phyloP scores from a whole-genome alignment of 352 stramenopile species.

The Phytopythium ostracodes region DNA sequence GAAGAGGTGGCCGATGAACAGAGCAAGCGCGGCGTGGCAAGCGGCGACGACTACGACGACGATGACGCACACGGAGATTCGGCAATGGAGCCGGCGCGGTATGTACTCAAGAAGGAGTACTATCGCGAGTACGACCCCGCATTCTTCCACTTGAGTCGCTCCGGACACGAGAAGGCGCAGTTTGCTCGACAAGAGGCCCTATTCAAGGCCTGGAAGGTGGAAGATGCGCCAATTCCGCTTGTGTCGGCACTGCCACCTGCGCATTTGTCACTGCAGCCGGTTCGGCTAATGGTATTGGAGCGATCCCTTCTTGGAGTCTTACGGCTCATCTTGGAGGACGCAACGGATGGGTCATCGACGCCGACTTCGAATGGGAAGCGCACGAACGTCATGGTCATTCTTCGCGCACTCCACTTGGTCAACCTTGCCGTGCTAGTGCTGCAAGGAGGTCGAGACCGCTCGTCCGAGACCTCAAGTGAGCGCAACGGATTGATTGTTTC shows the following conservation, averaged over 20 bases:
- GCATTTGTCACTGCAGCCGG: slow-evolving; percentile 43
- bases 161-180: slow-evolving; percentile 76
- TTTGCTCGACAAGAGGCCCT: slow-evolving; percentile 75
- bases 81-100: slow-evolving; percentile 72
- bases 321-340: slow-evolving; percentile 64
- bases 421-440: slow-evolving; percentile 67
- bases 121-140: slow-evolving; percentile 78
- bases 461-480: neutral
- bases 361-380: slow-evolving; percentile 26
- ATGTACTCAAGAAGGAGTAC: slow-evolving; percentile 73
- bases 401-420: slow-evolving; percentile 62
- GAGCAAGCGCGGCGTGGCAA: slow-evolving; percentile 32
- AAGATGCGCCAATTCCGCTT: slow-evolving; percentile 63
- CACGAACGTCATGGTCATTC: slow-evolving; percentile 65
- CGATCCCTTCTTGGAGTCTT: slow-evolving; percentile 61
- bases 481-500: slow-evolving; percentile 21
- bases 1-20: slow-evolving; percentile 75
- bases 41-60: slow-evolving; percentile 20
- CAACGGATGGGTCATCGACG: slow-evolving; percentile 12
- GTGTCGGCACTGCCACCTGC: slow-evolving; percentile 51
- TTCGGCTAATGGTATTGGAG: slow-evolving; percentile 61
- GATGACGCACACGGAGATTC: slow-evolving; percentile 33
- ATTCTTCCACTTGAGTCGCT: slow-evolving; percentile 76
- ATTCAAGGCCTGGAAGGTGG: slow-evolving; percentile 76
- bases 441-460: slow-evolving; percentile 27